Base-by-base conservation (phyloP, 805 yeast species). In the Metschnikowia arizonensis region DNA sequence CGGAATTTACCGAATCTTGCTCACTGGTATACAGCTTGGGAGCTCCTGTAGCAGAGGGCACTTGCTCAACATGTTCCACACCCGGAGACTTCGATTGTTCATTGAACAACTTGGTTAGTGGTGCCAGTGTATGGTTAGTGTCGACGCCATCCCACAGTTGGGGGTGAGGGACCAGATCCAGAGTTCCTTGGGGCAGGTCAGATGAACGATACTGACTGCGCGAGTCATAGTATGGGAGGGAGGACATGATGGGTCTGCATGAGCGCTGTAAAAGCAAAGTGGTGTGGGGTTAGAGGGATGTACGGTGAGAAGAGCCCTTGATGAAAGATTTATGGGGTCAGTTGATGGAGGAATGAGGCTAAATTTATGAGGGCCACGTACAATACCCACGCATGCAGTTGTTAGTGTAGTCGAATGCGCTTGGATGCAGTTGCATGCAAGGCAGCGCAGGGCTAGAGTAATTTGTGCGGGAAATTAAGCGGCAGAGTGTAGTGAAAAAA, bases 301-400 rank as follows among this genome's bases (percentile, higher is more conserved):
- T 10, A 9, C 5, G 4, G 18, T 14, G 38, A 34, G 28, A 23
- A 6, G 38, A 23, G 25, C 21, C 36, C 15, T 19, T 14, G 36
- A 33, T 14, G 25, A 33, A 33, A 23, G 36, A 33, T 21, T 12
- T 34, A 24, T 24, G 38, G 28, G 25, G 24, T 25, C 32, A 37
- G 32, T 15, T n/a, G 32, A 17, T 37, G 40, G 18, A 28, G 33
- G 26, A 19, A 9, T n/a, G 17, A 15, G 25, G 31, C 32, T 37
- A 26, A 28, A 23, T 23, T 23, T 37, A 28, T 28, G 31, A 37
- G 26, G 40, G 33, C 24, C 18, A 26, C 40, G 40, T 29, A 19
- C 32, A 37, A 37, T 37, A 28, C 29, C 40, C 40, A 37, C 25
- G 40, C 40, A 28, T 37, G 40, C 33, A 37, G 33, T 26, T 37